phyloP scores from a whole-genome alignment of 257 asterid species.

The Ehretia macrophylla region DNA sequence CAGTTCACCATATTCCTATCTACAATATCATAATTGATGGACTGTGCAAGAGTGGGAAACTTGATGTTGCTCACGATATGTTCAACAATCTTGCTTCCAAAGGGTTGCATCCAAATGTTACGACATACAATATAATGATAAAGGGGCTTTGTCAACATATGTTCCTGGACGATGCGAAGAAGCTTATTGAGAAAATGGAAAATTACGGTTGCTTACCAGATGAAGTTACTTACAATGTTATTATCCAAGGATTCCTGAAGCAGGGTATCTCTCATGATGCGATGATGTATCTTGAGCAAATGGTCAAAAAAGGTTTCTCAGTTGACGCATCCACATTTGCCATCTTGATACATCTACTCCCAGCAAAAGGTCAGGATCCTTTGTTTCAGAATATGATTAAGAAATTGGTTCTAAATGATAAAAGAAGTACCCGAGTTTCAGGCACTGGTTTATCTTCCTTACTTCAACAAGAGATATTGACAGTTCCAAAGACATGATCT shows the following conservation, averaged over 20 bases:
- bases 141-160: slow-evolving; percentile 4
- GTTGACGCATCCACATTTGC: slow-evolving; percentile 2
- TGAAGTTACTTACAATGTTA: slow-evolving; percentile 1
- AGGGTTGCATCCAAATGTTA: not conserved
- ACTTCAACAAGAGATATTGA: too few relatives aligned
- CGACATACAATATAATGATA: not conserved
- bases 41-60: slow-evolving; percentile 7
- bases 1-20: not conserved
- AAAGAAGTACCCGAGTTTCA: too few relatives aligned
- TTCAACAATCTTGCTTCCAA: not conserved
- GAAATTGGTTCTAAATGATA: too few relatives aligned
- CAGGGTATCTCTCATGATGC: not conserved
- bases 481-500: too few relatives aligned
- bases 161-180: slow-evolving; percentile 16
- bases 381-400: too few relatives aligned
- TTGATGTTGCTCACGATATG: not conserved
- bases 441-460: too few relatives aligned
- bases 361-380: not conserved
- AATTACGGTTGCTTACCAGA: not conserved
- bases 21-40: slow-evolving; percentile 9
- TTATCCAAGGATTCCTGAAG: slow-evolving; percentile 10
- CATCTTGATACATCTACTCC: not conserved
- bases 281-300: slow-evolving; percentile 10
- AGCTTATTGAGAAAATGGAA: slow-evolving; percentile 4
- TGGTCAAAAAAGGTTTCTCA: slow-evolving; percentile 5